phyloP scores from a whole-genome alignment of 805 yeast species.

The Teunomyces gatunensis region DNA sequence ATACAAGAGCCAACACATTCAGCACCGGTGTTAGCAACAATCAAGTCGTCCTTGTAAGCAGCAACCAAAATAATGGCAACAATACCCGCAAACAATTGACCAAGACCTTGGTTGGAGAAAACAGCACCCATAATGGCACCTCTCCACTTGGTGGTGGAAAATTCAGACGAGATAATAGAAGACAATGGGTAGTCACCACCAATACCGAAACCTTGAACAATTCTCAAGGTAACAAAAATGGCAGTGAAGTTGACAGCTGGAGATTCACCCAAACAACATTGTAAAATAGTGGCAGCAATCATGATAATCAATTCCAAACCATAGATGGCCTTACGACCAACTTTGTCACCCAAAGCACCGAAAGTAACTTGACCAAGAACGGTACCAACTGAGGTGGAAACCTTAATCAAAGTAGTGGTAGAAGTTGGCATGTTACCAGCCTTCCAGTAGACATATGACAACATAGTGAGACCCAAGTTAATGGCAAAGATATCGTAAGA shows the following conservation, averaged over 20 bases:
- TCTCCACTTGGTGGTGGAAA: conserved; percentile 93
- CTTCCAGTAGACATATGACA: conserved; percentile 71
- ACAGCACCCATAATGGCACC: conserved; percentile 98
- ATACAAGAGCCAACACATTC: conserved; percentile 67
- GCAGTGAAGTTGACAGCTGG: conserved; percentile 74
- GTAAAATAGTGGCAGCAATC: conserved; percentile 75
- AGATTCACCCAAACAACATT: conserved; percentile 70
- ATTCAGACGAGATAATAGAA: conserved; percentile 90
- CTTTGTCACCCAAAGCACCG: conserved; percentile 75
- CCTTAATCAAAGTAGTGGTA: conserved; percentile 74
- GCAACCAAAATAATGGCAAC: conserved; percentile 75
- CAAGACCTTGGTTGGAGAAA: conserved; percentile 96
- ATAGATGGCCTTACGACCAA: conserved; percentile 85
- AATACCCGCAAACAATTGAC: conserved; percentile 85
- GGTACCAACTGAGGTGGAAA: conserved; percentile 91
- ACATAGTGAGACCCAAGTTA: conserved; percentile 76
- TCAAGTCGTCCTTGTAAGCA: conserved; percentile 66
- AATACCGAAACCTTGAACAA: conserved; percentile 91
- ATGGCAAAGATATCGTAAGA: conserved; percentile 92
- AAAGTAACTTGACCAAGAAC: conserved; percentile 87
- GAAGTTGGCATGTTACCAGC: conserved; percentile 60
- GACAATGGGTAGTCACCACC: conserved; percentile 97
- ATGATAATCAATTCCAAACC: conserved; percentile 84
- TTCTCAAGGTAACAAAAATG: conserved; percentile 72
- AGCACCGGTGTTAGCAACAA: conserved; percentile 47